These are phyloP conservation scores for Nicotiana attenuata DNA, from an alignment of 257 asterid genomes.

Conservation along the genomic window DNA sequence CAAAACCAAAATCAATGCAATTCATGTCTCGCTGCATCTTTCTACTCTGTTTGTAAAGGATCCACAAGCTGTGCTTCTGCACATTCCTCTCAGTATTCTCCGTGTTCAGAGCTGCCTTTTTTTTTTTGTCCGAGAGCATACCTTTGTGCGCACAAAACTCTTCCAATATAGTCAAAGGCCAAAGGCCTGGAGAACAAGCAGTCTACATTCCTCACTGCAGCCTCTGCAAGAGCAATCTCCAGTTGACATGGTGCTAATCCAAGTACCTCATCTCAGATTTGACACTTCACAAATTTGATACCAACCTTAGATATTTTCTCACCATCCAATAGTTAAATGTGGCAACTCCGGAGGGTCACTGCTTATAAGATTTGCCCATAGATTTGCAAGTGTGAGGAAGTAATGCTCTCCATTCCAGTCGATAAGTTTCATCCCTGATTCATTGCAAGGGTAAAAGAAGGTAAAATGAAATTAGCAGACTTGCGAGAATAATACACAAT, in stretches of 20 bases:
- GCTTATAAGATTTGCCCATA: constrained; percentile 64
- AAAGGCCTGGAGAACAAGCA: neutral
- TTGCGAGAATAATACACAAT: neutral
- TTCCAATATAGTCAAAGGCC: neutral
- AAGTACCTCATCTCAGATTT: neutral
- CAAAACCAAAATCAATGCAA: neutral
- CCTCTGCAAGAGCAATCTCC: neutral
- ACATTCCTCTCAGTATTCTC: neutral
- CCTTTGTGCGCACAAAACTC: neutral
- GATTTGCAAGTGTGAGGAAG: constrained; percentile 63
- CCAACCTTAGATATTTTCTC: constrained; percentile 4
- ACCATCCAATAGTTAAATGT: constrained; percentile 28
- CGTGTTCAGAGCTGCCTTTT: neutral
- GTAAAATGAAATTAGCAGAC: neutral
- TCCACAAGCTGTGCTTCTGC: neutral
- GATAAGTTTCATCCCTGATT: constrained; percentile 52
- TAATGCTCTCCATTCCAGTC: constrained; percentile 53
- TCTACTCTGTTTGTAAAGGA: neutral
- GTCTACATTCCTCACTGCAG: neutral
- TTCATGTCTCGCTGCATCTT: neutral
- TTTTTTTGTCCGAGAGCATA: neutral
- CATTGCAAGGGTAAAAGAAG: neutral
- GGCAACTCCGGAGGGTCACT: constrained; percentile 53
- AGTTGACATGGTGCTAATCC: neutral
- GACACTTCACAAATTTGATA: neutral